A percentile compares a stretch with the other conserved stretches of the same genome.
phyloP scores from a whole-genome alignment of 768 basidiomycete genomes.

The Astraeus odoratus region DNA sequence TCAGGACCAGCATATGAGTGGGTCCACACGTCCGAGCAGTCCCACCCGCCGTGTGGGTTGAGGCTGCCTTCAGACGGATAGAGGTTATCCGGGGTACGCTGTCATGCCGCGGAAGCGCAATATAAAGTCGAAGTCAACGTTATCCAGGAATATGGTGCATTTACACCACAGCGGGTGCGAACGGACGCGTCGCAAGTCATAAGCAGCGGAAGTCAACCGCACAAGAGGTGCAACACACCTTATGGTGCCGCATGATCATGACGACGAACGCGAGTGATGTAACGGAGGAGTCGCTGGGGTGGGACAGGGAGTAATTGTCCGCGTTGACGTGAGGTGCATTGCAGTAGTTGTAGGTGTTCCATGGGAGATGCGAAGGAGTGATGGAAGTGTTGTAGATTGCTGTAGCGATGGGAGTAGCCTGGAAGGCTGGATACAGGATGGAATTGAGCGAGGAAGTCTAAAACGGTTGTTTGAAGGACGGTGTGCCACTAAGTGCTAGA shows the following conservation, averaged over 20 bases:
- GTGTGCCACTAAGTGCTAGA: too few relatives aligned
- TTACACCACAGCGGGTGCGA: background rate
- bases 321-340: slow-evolving; percentile 42
- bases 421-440: too few relatives aligned
- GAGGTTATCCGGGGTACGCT: slow-evolving; percentile 46
- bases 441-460: too few relatives aligned
- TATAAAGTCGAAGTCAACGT: too few relatives aligned
- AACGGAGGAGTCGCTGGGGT: too few relatives aligned
- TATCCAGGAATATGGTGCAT: background rate
- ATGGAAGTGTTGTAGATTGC: slow-evolving; percentile 37
- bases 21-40: slow-evolving; percentile 33
- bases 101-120: background rate
- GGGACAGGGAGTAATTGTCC: slow-evolving; percentile 30
- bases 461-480: too few relatives aligned
- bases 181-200: too few relatives aligned
- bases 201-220: background rate
- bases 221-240: slow-evolving; percentile 31
- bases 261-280: slow-evolving; percentile 36
- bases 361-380: slow-evolving; percentile 34
- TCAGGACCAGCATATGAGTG: slow-evolving; percentile 34
- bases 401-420: too few relatives aligned
- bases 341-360: slow-evolving; percentile 51
- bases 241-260: slow-evolving; percentile 41
- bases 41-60: slow-evolving; percentile 34
- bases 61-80: slow-evolving; percentile 37